phyloP scores from a whole-genome alignment of 2,329 filamentous ascomycete genomes.

The Orbilia brochopaga region DNA sequence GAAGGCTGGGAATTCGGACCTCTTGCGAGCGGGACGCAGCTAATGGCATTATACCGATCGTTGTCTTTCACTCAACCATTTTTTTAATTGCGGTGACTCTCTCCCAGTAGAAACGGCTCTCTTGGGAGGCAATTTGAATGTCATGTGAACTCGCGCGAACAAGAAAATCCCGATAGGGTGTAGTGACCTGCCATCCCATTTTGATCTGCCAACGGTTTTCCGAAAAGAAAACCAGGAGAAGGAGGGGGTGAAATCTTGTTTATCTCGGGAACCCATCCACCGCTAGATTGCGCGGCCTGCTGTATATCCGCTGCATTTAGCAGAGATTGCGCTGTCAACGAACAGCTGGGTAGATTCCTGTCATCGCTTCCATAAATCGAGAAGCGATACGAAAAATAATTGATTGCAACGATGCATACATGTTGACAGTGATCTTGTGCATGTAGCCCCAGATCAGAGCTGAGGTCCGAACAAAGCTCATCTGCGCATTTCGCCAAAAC shows the following conservation, averaged over 20 bases:
- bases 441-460: conserved; percentile 1
- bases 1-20: conserved; percentile 27
- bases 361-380: conserved; percentile 46
- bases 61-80: conserved; percentile 43
- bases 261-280: conserved; percentile 36
- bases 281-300: conserved; percentile 38
- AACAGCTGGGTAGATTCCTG: neutral
- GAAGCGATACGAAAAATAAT: conserved; percentile 35
- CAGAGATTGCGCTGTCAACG: conserved; percentile 40
- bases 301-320: conserved; percentile 51
- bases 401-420: conserved; percentile 27
- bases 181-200: conserved; percentile 32
- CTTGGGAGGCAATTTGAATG: conserved; percentile 43
- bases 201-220: conserved; percentile 33
- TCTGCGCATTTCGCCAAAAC: conserved; percentile 42
- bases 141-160: conserved; percentile 51
- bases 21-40: conserved; percentile 16
- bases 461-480: conserved; percentile 39
- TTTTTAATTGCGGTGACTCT: conserved; percentile 42
- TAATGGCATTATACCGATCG: conserved; percentile 22
- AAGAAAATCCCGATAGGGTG: conserved; percentile 25
- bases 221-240: conserved; percentile 12
- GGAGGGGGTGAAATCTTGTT: conserved; percentile 40
- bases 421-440: conserved; percentile 19
- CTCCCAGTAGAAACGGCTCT: conserved; percentile 18